Base-by-base conservation (phyloP, 169 alveolate species). In the Plasmodium cynomolgi region DNA sequence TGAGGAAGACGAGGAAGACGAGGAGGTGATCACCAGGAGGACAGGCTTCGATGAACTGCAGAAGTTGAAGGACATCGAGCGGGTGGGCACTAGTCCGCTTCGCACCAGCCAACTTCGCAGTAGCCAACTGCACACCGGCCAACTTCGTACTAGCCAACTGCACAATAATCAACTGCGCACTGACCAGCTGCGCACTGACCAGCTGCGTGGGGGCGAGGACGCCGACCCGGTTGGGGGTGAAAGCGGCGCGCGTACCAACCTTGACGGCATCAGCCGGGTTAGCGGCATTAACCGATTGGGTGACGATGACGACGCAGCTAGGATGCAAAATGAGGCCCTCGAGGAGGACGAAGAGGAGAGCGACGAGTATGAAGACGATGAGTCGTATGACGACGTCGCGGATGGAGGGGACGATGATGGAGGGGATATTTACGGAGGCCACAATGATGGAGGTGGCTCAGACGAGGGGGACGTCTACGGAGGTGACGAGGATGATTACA, bases 401-500 rank as follows among this genome's bases (percentile, higher is more conserved):
- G 92, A 54, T 39, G 41, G 74, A 75, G 96, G 74, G 83, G 68
- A 50, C 62, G n/a, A n/a, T n/a, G 92, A 54, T 39, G 41, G 74
- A 75, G 96, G 74, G 83, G 68, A 50, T 26, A 23, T 96, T 0
- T 26, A 39, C 4, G 84, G 33, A 54, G 77, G 33, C 11, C 54
- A 84, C 11, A 8, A 72, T 47, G 3, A 83, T 34, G 41, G 5
- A 13, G 86, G 34, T 6, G 68, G 44, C 72, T 26, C 41, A 1
- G 88, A 75, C 8, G 75, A 17, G 33, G 47, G 84, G 11, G 96
- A 91, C 26, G 15, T 95, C 11, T 26, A 39, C 9, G 81, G 92
- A 20, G 93, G 73, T 13, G 95, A 80, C 11, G 75, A 41, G n/a
- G 96, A 94, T 44, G 93, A 86, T 37, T 84, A 84, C 79, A 26